A percentile compares a stretch with the other conserved stretches of the same genome.
Evolutionary conservation across 2,329 filamentous ascomycete genomes (phyloP).

Genomic region (Aspergillus awamori): DNA sequence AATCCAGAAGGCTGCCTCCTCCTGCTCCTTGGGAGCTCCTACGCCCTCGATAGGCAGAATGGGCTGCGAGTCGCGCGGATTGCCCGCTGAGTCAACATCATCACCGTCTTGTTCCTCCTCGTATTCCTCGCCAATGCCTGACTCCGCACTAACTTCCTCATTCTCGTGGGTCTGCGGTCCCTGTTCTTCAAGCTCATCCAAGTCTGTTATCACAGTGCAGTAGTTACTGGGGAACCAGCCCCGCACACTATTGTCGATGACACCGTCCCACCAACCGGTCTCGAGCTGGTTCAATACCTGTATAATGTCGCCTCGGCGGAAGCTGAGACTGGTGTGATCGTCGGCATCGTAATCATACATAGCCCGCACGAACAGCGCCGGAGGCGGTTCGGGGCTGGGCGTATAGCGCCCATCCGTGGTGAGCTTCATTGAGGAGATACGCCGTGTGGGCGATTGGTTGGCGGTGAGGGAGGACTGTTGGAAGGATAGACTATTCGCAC

Average conservation of each 20-base stretch:
- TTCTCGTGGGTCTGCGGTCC: constrained; percentile 58
- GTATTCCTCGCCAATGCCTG: constrained; percentile 62
- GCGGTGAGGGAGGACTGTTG: constrained; percentile 23
- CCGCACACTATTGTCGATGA: constrained; percentile 85
- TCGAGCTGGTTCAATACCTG: constrained; percentile 98
- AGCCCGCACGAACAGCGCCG: constrained; percentile 82
- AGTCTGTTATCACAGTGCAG: constrained; percentile 79
- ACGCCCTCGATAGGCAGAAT: constrained; percentile 70
- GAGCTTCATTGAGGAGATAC: constrained; percentile 35
- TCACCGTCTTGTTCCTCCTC: constrained; percentile 68
- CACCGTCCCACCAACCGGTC: constrained; percentile 99
- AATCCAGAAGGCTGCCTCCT: constrained; percentile 96
- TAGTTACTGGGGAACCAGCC: constrained; percentile 99
- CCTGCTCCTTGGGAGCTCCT: constrained; percentile 63
- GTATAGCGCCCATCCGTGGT: constrained; percentile 34
- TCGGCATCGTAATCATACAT: constrained; percentile 98
- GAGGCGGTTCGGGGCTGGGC: constrained; percentile 46
- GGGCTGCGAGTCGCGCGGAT: constrained; percentile 64
- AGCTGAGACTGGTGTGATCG: constrained; percentile 94
- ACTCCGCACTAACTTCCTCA: constrained; percentile 55
- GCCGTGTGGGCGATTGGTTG: constrained; percentile 29
- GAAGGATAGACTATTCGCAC: constrained; percentile 36
- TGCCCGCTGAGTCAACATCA: constrained; percentile 67
- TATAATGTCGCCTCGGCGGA: constrained; percentile 94
- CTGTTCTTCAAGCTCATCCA: constrained; percentile 70